Conservation (phyloP, 108 stramenopile species). For the Cyclostephanos tholiformis region DNA sequence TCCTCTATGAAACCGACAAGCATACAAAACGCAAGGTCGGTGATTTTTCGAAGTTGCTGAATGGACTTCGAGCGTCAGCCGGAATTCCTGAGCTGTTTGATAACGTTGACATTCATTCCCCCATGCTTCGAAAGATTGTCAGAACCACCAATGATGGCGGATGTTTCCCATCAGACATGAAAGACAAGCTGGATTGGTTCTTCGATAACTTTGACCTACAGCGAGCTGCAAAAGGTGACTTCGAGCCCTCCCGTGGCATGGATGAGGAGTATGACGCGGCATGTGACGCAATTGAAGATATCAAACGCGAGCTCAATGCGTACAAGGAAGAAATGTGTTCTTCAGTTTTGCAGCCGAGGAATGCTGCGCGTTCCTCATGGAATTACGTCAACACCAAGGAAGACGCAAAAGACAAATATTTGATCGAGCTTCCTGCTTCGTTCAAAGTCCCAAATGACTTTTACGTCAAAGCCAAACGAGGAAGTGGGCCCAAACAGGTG, state of each 20-base stretch:
- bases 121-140: conserved; percentile 76
- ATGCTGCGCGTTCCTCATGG: conserved; percentile 60
- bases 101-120: conserved; percentile 65
- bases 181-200: conserved; percentile 85
- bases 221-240: conserved; percentile 81
- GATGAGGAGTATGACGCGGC: conserved; percentile 93
- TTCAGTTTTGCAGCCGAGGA: conserved; percentile 47
- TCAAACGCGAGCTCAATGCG: conserved; percentile 74
- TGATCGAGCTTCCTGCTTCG: conserved; percentile 83
- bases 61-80: conserved; percentile 68
- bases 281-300: conserved; percentile 72
- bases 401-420: conserved; percentile 95
- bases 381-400: conserved; percentile 88
- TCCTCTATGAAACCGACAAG: conserved; percentile 90
- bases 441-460: conserved; percentile 90
- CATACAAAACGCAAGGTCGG: conserved; percentile 95
- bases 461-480: conserved; percentile 85
- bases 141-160: conserved; percentile 75
- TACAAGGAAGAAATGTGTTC: conserved; percentile 86
- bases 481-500: conserved; percentile 82
- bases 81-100: conserved; percentile 83
- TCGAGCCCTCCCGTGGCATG: conserved; percentile 88
- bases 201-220: conserved; percentile 92
- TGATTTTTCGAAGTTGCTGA: conserved; percentile 81
- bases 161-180: conserved; percentile 84